Conservation (phyloP, 768 basidiomycete species). For the Trametes elegans region DNA sequence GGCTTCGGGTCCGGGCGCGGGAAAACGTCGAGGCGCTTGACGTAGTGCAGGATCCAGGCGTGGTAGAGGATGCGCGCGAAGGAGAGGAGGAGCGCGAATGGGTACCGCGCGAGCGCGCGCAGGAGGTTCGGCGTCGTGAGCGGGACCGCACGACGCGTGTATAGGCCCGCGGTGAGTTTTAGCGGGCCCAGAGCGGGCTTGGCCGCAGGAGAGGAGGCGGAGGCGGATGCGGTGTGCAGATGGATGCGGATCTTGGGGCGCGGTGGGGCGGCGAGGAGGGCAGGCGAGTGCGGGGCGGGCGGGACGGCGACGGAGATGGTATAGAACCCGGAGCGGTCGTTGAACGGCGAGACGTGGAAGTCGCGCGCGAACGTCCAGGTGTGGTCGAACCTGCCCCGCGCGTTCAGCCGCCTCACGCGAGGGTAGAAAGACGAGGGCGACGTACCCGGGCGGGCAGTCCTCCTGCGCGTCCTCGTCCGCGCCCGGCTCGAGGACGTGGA, state of each 20-base stretch:
- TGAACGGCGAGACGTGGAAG: conserved; percentile 80
- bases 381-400: conserved; percentile 46
- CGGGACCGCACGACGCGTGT: conserved; percentile 34
- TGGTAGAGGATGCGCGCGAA: conserved; percentile 60
- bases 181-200: conserved; percentile 30
- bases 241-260: conserved; percentile 40
- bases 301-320: conserved; percentile 53
- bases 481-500: conserved; percentile 51
- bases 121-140: conserved; percentile 42
- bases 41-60: conserved; percentile 60
- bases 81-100: conserved; percentile 53
- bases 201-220: background rate
- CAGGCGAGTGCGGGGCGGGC: conserved; percentile 29
- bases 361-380: conserved; percentile 66
- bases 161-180: conserved; percentile 54
- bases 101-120: conserved; percentile 39
- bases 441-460: conserved; percentile 31
- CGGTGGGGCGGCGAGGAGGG: conserved; percentile 29
- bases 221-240: conserved; percentile 4
- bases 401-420: background rate
- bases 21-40: conserved; percentile 53
- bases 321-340: conserved; percentile 67
- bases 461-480: conserved; percentile 40
- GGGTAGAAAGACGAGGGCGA: background rate
- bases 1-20: conserved; percentile 57